Evolutionary conservation across 768 basidiomycete species (phyloP).

Genomic region (Mycena epipterygia): DNA sequence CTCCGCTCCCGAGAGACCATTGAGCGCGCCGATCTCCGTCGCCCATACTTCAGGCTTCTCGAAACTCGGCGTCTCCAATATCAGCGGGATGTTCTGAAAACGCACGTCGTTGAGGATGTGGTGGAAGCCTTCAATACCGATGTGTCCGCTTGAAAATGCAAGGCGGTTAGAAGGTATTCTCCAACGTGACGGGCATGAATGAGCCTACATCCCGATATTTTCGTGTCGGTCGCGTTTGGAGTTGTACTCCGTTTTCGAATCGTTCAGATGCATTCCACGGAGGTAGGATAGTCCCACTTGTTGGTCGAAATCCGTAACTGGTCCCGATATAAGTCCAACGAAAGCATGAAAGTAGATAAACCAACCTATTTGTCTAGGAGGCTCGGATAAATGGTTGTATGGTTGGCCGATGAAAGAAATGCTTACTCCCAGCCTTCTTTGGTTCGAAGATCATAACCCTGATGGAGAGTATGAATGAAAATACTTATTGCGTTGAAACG

Average conservation of each 20-base stretch:
- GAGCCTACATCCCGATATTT: constrained; percentile 83
- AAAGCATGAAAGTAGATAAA: neutral
- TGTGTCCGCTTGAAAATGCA: constrained; percentile 66
- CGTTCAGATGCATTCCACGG: constrained; percentile 89
- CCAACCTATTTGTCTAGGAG: constrained; percentile 27
- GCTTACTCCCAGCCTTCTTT: constrained; percentile 79
- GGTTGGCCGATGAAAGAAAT: constrained; percentile 28
- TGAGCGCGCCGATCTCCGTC: constrained; percentile 77
- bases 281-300: constrained; percentile 81
- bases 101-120: constrained; percentile 79
- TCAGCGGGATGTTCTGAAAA: constrained; percentile 77
- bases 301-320: constrained; percentile 76
- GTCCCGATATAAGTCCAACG: neutral
- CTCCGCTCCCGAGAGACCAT: constrained; percentile 51
- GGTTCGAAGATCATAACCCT: constrained; percentile 89
- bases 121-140: constrained; percentile 74
- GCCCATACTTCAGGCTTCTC: constrained; percentile 79
- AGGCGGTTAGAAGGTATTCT: neutral
- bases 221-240: constrained; percentile 86
- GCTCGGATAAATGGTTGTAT: constrained; percentile 40
- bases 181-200: neutral
- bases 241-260: constrained; percentile 75
- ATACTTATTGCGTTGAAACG: neutral
- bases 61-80: constrained; percentile 85
- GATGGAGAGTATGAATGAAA: neutral